phyloP scores from a whole-genome alignment of 2,329 filamentous ascomycete species.

The Drechslerella dactyloides region DNA sequence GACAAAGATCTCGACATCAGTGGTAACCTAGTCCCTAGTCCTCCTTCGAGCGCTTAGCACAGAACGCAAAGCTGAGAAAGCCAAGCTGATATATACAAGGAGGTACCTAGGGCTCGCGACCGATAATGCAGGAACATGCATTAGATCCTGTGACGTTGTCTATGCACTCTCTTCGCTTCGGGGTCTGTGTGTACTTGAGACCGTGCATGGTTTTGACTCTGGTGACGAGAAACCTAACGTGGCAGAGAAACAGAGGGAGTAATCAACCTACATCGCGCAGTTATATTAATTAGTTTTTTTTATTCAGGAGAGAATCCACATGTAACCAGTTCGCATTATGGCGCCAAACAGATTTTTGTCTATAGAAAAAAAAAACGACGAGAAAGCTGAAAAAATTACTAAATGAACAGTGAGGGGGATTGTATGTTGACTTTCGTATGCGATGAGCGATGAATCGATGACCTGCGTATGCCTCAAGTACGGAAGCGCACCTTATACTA shows the following conservation, averaged over 20 bases:
- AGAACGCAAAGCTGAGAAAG: conserved; percentile 1
- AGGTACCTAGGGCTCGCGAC: conserved; percentile 4
- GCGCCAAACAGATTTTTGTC: too few species aligned
- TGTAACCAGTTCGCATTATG: too few species aligned
- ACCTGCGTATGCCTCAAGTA: neutral
- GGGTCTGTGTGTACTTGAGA: neutral
- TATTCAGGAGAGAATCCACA: too few species aligned
- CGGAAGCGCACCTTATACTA: conserved; percentile 13
- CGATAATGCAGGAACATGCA: conserved; percentile 45
- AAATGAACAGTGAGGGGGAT: neutral
- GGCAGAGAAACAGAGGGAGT: too few species aligned
- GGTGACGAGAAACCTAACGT: too few species aligned
- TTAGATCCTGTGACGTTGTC: conserved; percentile 40
- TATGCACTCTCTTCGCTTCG: conserved; percentile 8
- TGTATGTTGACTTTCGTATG: neutral
- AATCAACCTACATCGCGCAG: too few species aligned
- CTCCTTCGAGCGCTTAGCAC: conserved; percentile 12
- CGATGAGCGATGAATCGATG: conserved; percentile 9
- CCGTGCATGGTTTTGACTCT: neutral
- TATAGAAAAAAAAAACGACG: neutral
- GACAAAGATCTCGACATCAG: neutral
- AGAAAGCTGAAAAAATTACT: neutral
- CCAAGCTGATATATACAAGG: conserved; percentile 14
- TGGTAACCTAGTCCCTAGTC: neutral
- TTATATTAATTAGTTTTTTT: too few species aligned